Percentiles rank a stretch among this genome's conserved stretches.
phyloP scores from a whole-genome alignment of 139 green algal species.

The Chlorella vulgaris region DNA sequence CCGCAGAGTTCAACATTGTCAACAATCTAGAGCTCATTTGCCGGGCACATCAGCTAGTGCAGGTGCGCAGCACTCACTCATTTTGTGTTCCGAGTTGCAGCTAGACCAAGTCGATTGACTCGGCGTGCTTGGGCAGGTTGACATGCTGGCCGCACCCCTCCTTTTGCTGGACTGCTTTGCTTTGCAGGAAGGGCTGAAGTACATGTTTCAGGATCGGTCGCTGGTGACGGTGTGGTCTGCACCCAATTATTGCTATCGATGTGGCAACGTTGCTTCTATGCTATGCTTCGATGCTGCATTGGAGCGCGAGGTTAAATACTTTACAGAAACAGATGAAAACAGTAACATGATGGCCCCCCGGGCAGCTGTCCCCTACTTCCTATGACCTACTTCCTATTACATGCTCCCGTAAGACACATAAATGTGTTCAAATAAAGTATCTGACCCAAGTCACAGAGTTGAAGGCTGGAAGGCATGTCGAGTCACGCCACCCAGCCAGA shows the following conservation, averaged over 20 bases:
- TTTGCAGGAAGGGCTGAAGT: constrained; percentile 95
- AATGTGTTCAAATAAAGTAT: too few species aligned
- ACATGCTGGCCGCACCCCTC: too few species aligned
- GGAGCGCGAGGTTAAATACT: constrained; percentile 83
- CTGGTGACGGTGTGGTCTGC: constrained; percentile 98
- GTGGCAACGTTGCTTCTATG: constrained; percentile 97
- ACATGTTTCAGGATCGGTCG: constrained; percentile 91
- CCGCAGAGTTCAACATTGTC: constrained; percentile 94
- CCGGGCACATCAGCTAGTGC: constrained; percentile 97
- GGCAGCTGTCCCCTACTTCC: constrained; percentile 82
- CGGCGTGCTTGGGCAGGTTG: too few species aligned
- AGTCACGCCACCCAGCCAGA: too few species aligned
- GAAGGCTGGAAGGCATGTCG: too few species aligned
- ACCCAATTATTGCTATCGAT: constrained; percentile 99
- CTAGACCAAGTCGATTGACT: too few species aligned
- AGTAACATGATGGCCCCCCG: constrained; percentile 89
- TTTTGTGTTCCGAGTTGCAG: not conserved
- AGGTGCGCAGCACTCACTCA: constrained; percentile 26
- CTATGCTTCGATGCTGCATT: constrained; percentile 94
- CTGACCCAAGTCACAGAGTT: too few species aligned
- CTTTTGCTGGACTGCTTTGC: too few species aligned
- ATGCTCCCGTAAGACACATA: too few species aligned
- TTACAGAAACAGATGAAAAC: constrained; percentile 98
- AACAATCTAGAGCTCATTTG: constrained; percentile 97
- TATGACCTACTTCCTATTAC: constrained; percentile 50